Evolutionary conservation across 352 stramenopile species (phyloP), one percentile per base, ranked within the genome.

Genomic region (Pythium phragmiticola): DNA sequence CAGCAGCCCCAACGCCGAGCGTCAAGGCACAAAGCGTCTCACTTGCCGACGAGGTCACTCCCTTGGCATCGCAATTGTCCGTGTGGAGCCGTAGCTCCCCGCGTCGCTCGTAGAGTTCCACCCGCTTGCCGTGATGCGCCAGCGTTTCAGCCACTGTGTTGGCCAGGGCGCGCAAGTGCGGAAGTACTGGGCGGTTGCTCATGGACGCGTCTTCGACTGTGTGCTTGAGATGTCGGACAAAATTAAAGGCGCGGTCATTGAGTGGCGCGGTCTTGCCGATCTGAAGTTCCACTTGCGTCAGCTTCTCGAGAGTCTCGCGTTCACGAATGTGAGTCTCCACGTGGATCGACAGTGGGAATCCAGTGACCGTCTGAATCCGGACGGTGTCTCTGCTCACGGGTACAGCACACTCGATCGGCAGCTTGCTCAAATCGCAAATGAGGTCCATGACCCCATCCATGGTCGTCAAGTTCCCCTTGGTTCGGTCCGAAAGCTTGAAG

Each of bases 271-370:
- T 55, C 11, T n/a, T 41, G 9, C 16, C 9, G 9, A 55, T 12
- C 11, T 55, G 48, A 2, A 55, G 48, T 39, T 41, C 23, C 26
- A 55, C 14, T 12, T 41, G 23, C 23, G 48, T 37, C 7, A 55
- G 19, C 13, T 55, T 55, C 16, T 55, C 48, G 48, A 55, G 48
- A 7, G 16, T 55, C 28, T 34, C 14, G 11, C 19, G 2, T 13
- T 55, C 48, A 26, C 48, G 48, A 41, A 41, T 55, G 26, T 55
- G 48, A 0, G 48, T 55, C 48, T 55, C 48, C 12, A 55, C 48
- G 3, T 8, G 28, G 13, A 55, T 37, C 16, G 23, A 21, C 11
- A 12, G 28, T 9, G 48, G 48, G 17, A 55, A 55, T 8, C 48
- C 48, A 26, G 17, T 13, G 14, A 37, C 33, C 4, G 13, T 41